Conservation (phyloP, 257 asterid species). For the Solanum sejunctum region DNA sequence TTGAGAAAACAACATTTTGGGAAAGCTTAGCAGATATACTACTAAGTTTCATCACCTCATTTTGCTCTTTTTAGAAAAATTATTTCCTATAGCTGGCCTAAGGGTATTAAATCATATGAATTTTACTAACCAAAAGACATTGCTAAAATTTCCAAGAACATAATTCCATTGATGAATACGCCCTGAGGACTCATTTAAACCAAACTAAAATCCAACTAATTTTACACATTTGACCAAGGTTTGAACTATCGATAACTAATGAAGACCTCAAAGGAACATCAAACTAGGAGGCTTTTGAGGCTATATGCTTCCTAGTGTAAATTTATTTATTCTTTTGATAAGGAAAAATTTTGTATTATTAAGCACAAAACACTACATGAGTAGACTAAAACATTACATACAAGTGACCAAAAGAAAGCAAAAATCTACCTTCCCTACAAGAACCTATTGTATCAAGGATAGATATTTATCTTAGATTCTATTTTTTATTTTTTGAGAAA, state of each 20-base stretch:
- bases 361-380: background rate
- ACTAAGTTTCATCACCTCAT: background rate
- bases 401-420: background rate
- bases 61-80: background rate
- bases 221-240: background rate
- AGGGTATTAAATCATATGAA: background rate
- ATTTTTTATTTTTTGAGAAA: background rate
- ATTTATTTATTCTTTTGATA: background rate
- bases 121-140: background rate
- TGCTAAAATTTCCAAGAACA: background rate
- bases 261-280: background rate
- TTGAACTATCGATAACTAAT: background rate
- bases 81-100: background rate
- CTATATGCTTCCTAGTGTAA: background rate
- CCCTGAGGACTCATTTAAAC: background rate
- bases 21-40: background rate
- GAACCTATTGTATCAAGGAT: background rate
- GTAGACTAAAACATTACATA: background rate
- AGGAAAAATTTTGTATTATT: background rate
- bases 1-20: background rate
- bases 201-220: background rate
- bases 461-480: background rate
- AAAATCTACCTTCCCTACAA: background rate
- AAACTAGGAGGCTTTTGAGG: background rate
- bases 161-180: background rate